Base-by-base conservation (phyloP, 1,284 basidiomycete genomes). In the Trichosporon sp. region DNA sequence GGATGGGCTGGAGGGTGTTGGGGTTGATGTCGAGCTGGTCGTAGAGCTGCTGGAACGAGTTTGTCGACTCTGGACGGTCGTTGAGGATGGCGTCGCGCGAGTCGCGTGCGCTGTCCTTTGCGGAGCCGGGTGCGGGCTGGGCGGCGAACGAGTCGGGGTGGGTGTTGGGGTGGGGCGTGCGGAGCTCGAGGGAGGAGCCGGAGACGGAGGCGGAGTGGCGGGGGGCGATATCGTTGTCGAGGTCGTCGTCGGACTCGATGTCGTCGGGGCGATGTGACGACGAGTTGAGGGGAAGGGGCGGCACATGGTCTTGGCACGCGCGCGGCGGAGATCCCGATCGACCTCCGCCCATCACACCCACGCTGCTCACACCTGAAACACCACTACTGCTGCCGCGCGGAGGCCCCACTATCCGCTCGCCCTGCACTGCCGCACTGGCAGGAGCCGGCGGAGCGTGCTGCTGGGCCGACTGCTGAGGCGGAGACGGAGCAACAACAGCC, bases 11-110 rank as follows among this genome's bases (percentile, higher is more conserved):
- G 65, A 63, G 51, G 32, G 47, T 25, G 25, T 58, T 25, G 6
- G 67, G 6, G 38, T 27, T 65, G 32, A 82, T 80, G 3, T 80
- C 81, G 1, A 82, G 73, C 65, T 81, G 78, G 65, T 77, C 75
- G 68, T 81, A 82, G 29, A 82, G 70, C 64, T 82, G 78, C 68
- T 77, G 78, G 72, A 82, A 82, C 56, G 74, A 69, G 38, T 60
- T 8, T 51, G 56, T 29, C 27, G 47, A 42, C 65, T 60, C 29
- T 64, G 51, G 18, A 11, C 13, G 53, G 44, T 32, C 29, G 32
- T 53, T 2, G 58, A 23, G 1, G 12, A 5, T 1, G 67, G 38
- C 8, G 67, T 68, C 23, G 65, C 58, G 38, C 44, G 32, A 29
- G 60, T 60, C 8, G 60, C 47, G 15, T 38, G 53, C 29, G 9